These are phyloP conservation scores for Coniochaeta sp. DNA, from an alignment of 2,329 filamentous ascomycete species.

Conservation along the genomic window DNA sequence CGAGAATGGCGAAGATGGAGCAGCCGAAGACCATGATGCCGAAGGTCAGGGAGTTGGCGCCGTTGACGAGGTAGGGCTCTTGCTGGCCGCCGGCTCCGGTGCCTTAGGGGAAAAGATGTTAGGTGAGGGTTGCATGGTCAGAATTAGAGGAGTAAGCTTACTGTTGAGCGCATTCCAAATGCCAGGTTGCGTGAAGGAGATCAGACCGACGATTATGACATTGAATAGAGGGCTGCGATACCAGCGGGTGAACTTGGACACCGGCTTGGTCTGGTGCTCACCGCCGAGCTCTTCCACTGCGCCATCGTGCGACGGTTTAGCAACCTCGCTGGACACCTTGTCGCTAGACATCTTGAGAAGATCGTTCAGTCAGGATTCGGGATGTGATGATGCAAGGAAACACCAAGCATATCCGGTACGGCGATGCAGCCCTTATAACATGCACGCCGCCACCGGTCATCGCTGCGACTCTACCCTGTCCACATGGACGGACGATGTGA, in stretches of 20 bases:
- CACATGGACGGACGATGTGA: neutral
- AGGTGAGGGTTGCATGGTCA: neutral
- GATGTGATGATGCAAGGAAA: neutral
- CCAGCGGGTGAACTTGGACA: constrained; percentile 22
- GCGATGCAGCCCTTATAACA: neutral
- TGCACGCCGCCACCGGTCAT: neutral
- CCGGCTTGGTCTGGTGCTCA: constrained; percentile 10
- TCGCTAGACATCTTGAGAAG: neutral
- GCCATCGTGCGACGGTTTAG: constrained; percentile 5
- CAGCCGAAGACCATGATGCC: constrained; percentile 38
- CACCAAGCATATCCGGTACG: neutral
- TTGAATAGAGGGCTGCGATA: constrained; percentile 39
- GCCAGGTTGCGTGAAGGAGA: constrained; percentile 35
- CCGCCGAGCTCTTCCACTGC: constrained; percentile 2
- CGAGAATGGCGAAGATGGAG: constrained; percentile 28
- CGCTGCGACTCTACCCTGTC: neutral
- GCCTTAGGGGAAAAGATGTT: neutral
- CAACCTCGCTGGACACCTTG: neutral
- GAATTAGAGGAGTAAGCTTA: constrained; percentile 4
- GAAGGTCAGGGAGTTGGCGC: constrained; percentile 32
- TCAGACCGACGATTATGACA: constrained; percentile 34
- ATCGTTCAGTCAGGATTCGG: neutral
- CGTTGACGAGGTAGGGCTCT: constrained; percentile 29
- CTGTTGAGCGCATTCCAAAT: constrained; percentile 39
- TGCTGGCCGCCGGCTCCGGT: constrained; percentile 25